Conservation (phyloP, 2,329 filamentous ascomycete genomes). For the Colletotrichum coccodes region DNA sequence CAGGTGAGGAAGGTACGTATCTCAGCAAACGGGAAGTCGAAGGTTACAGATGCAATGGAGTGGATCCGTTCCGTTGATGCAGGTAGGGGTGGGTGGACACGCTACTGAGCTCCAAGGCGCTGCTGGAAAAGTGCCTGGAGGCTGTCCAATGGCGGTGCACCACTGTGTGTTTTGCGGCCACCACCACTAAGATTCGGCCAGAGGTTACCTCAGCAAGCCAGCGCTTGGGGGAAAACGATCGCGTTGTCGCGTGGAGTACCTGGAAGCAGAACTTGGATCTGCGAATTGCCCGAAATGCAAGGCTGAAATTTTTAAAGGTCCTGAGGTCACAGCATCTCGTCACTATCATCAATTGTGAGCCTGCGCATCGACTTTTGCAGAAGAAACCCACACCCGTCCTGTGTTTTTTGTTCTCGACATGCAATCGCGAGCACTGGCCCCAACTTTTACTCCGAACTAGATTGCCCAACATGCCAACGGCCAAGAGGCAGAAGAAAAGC, state of each 20-base stretch:
- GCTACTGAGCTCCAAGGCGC: neutral
- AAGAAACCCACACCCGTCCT: neutral
- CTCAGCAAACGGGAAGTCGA: neutral
- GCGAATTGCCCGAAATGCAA: constrained; percentile 37
- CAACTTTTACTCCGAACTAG: constrained; percentile 5
- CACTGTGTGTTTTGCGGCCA: neutral
- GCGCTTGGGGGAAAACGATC: neutral
- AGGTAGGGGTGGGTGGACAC: neutral
- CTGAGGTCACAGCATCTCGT: constrained; percentile 15
- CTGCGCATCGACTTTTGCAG: constrained; percentile 42
- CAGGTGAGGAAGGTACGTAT: neutral
- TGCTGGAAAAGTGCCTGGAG: neutral
- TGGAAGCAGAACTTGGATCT: neutral
- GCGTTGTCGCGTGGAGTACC: constrained; percentile 20
- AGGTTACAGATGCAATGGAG: neutral
- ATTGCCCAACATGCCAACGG: constrained; percentile 61
- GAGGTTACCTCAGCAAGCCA: neutral
- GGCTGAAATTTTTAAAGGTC: constrained; percentile 45
- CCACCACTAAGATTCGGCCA: neutral
- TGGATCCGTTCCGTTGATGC: neutral
- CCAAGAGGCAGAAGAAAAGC: constrained; percentile 68
- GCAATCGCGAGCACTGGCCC: constrained; percentile 9
- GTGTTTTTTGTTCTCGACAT: neutral
- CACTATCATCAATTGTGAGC: constrained; percentile 20
- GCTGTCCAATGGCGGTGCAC: neutral